Percentiles rank a stretch among this genome's conserved stretches.
phyloP scores from a whole-genome alignment of 176 grass and related monocot species.

The Carex myosuroides region DNA sequence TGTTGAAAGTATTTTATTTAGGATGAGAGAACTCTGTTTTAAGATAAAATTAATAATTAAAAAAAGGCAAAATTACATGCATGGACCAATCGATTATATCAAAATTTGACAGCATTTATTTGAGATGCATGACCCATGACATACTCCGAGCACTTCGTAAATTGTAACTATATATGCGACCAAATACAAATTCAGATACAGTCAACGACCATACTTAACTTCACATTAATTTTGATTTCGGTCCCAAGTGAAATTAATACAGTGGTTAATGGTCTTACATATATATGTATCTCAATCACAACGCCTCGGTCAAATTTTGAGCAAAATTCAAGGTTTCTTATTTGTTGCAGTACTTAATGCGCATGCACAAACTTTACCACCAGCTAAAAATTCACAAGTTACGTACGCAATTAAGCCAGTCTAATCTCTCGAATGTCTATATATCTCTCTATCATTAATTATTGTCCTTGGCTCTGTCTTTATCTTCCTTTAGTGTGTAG shows the following conservation, averaged over 20 bases:
- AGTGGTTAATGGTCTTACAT: neutral
- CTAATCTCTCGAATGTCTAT: neutral
- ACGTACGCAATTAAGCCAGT: neutral
- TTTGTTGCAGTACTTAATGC: neutral
- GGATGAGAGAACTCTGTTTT: neutral
- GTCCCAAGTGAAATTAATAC: conserved; percentile 1
- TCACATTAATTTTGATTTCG: neutral
- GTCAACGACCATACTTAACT: neutral
- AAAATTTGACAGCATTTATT: conserved; percentile 6
- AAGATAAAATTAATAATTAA: too few species aligned
- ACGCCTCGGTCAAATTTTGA: neutral
- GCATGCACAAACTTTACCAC: neutral
- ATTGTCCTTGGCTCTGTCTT: neutral
- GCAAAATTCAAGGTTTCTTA: neutral
- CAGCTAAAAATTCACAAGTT: neutral
- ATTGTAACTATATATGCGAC: neutral
- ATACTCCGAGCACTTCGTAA: neutral
- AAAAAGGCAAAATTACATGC: too few species aligned
- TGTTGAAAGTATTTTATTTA: too few species aligned
- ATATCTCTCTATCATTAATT: neutral
- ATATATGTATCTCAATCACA: neutral
- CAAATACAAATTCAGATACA: neutral
- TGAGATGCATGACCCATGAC: neutral
- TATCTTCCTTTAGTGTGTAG: neutral
- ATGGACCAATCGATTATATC: neutral